Evolutionary conservation across 2,329 filamentous ascomycete species (phyloP).

Genomic region (Aspergillus cejpii): DNA sequence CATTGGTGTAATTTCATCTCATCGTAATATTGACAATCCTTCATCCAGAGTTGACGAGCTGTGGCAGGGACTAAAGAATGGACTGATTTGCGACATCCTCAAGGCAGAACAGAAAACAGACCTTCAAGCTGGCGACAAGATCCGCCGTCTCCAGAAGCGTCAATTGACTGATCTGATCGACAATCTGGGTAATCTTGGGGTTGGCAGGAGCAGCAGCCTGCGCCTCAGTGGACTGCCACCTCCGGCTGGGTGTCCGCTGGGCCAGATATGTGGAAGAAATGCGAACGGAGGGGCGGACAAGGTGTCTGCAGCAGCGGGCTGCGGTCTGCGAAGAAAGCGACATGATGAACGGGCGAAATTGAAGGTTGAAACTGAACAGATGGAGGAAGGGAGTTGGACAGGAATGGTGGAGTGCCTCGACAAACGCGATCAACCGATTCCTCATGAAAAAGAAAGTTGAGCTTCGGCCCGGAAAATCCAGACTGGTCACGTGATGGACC

Average conservation of each 20-base stretch:
- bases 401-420: slow-evolving; percentile 6
- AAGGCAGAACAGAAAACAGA: slow-evolving; percentile 38
- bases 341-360: slow-evolving; percentile 26
- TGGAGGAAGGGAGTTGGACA: slow-evolving; percentile 5
- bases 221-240: slow-evolving; percentile 83
- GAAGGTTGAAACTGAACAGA: slow-evolving; percentile 14
- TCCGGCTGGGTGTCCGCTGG: slow-evolving; percentile 49
- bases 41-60: slow-evolving; percentile 2
- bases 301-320: slow-evolving; percentile 41
- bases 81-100: background rate
- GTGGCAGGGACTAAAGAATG: background rate
- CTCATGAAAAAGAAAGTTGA: slow-evolving; percentile 27
- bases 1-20: background rate
- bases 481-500: slow-evolving; percentile 23
- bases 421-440: slow-evolving; percentile 7
- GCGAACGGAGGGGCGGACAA: slow-evolving; percentile 38
- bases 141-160: slow-evolving; percentile 96
- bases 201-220: slow-evolving; percentile 52
- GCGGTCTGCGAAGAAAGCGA: slow-evolving; percentile 37
- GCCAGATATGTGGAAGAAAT: slow-evolving; percentile 37
- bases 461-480: slow-evolving; percentile 31
- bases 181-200: slow-evolving; percentile 89
- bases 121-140: slow-evolving; percentile 90
- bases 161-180: slow-evolving; percentile 98
- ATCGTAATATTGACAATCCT: background rate